Evolutionary conservation across 345 rosid genomes (phyloP).

Genomic region (Eucalyptus coolabah): DNA sequence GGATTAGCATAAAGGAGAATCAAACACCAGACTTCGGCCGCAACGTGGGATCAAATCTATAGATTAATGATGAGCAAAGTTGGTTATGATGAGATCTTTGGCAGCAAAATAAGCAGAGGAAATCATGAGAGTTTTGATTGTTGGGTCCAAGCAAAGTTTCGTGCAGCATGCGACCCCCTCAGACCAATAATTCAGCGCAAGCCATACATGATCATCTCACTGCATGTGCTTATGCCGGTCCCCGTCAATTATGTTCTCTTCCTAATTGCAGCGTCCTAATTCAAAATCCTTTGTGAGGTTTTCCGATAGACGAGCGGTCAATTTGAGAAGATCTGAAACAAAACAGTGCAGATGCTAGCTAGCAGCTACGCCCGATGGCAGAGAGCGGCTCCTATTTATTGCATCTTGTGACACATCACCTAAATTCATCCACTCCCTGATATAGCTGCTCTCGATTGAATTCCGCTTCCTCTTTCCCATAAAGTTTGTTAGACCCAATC

Average conservation of each 20-base stretch:
- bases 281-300: not conserved
- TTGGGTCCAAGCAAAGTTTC: not conserved
- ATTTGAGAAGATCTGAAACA: not conserved
- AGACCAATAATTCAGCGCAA: not conserved
- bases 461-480: not conserved
- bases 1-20: not conserved
- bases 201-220: not conserved
- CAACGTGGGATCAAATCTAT: not conserved
- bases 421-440: not conserved
- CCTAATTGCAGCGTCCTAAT: not conserved
- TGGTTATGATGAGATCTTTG: not conserved
- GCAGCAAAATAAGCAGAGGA: not conserved
- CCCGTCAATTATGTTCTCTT: not conserved
- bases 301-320: not conserved
- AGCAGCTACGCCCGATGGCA: not conserved
- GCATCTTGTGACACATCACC: not conserved
- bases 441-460: not conserved
- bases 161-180: not conserved
- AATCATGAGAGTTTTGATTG: not conserved
- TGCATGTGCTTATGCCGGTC: not conserved
- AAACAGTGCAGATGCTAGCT: not conserved
- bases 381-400: not conserved
- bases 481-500: not conserved
- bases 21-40: not conserved
- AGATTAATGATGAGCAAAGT: not conserved